Percentiles rank a stretch among this genome's conserved stretches.
phyloP scores from a whole-genome alignment of 163 green algal species.

The Chlamydomonas reinhardtii region DNA sequence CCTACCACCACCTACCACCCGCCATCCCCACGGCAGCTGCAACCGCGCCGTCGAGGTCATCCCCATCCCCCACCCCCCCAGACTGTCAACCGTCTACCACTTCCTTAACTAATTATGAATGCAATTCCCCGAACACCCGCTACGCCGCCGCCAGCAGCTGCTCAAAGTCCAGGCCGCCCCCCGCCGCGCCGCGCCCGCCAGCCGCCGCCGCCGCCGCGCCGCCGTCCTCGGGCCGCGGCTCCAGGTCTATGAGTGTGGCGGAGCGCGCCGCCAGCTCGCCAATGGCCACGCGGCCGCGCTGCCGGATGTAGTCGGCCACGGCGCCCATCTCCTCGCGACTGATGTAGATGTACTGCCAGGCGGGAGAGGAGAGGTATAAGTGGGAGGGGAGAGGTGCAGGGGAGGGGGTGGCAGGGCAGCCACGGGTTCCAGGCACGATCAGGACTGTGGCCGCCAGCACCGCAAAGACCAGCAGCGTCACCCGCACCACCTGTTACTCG shows the following conservation, averaged over 20 bases:
- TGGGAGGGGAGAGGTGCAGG: neutral
- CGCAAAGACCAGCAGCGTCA: too few species aligned
- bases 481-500: too few species aligned
- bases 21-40: too few species aligned
- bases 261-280: conserved; percentile 82
- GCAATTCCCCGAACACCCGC: too few species aligned
- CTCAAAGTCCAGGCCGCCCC: conserved; percentile 28
- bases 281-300: conserved; percentile 85
- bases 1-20: too few species aligned
- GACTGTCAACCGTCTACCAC: too few species aligned
- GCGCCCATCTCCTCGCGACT: conserved; percentile 90
- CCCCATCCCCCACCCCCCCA: too few species aligned
- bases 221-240: conserved; percentile 51
- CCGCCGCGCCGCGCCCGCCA: neutral
- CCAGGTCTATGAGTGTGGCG: conserved; percentile 85
- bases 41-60: too few species aligned
- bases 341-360: conserved; percentile 94
- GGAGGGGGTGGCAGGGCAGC: neutral
- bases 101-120: too few species aligned
- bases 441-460: too few species aligned
- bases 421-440: too few species aligned
- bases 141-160: conserved; percentile 39
- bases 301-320: conserved; percentile 85
- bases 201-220: neutral
- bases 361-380: neutral